A percentile compares a stretch with the other conserved stretches of the same genome.
phyloP scores from a whole-genome alignment of 2,329 filamentous ascomycete species.

The Talaromyces amestolkiae region DNA sequence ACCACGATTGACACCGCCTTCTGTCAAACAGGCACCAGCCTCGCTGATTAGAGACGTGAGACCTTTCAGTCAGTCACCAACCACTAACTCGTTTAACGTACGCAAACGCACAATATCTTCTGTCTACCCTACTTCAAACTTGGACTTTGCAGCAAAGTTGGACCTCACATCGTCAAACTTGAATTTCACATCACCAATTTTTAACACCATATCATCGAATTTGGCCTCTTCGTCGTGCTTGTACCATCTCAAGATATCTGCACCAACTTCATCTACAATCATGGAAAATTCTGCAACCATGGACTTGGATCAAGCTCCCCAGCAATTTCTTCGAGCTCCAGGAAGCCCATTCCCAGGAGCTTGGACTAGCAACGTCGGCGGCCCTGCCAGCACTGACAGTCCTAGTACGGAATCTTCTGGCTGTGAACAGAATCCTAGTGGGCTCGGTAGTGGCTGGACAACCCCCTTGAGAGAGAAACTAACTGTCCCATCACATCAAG shows the following conservation, averaged over 20 bases:
- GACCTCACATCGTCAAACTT: background rate
- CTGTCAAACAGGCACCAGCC: background rate
- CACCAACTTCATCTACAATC: background rate
- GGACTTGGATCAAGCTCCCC: background rate
- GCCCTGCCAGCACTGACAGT: background rate
- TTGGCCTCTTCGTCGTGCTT: background rate
- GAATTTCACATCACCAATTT: background rate
- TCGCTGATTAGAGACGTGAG: background rate
- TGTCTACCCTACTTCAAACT: background rate
- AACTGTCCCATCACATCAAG: background rate
- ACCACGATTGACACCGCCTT: constrained; percentile 1
- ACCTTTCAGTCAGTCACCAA: background rate
- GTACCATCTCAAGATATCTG: constrained; percentile 3
- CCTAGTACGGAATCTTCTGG: background rate
- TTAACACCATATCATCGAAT: background rate
- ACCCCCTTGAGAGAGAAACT: constrained; percentile 5
- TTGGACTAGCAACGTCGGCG: constrained; percentile 1
- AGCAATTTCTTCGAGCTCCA: constrained; percentile 9
- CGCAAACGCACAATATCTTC: constrained; percentile 9
- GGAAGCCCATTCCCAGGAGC: constrained; percentile 14
- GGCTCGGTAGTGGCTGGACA: background rate
- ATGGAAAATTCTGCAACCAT: constrained; percentile 10
- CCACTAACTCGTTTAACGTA: background rate
- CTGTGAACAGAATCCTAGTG: background rate
- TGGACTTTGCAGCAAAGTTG: background rate